Base-by-base conservation (phyloP, 352 stramenopile species). In the Globisporangium cederbergense region DNA sequence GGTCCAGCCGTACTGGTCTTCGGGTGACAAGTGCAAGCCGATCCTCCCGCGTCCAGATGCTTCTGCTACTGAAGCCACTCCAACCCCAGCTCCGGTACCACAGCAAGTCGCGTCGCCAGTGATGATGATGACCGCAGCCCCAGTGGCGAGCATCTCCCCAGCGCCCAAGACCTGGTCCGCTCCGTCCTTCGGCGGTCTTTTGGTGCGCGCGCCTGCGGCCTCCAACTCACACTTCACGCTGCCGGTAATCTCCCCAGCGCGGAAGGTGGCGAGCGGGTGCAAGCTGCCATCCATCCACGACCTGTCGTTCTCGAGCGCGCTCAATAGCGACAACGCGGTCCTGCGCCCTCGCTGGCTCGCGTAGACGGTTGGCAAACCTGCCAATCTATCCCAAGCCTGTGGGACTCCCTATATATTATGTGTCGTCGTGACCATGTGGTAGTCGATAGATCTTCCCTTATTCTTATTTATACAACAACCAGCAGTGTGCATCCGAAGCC, bases 251-350 rank as follows among this genome's bases (percentile, higher is more conserved):
- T 89, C 77, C 10, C 72, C 77, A 22, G 67, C 66, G 34, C 76
- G 74, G 7, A 79, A 83, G 56, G 22, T 76, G 45, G 64, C 58
- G 51, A 76, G 50, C 46, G 71, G 70, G 36, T 85, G 67, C 73
- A 88, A 86, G 67, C 72, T 86, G 25, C 78, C 78, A 28, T 86
- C 78, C 11, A 82, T 88, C 52, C 78, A 65, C 55, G 78, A 87
- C 42, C 62, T 87, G 68, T 71, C 78, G 43, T 66, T 79, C 13
- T 70, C 68, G 9, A 74, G 59, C 40, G 54, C 68, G 9, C 55
- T 83, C 47, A 55, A 64, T 30, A 51, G 55, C n/a, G 36, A 11
- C 20, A 38, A 22, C 28, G 38, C 20, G 11, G 57, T 14, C 25
- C 13, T 57, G 53, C 58, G 63, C 8, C 63, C 63, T 18, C 71